phyloP scores from a whole-genome alignment of 306 rosid species.

The Castanea sativa region DNA sequence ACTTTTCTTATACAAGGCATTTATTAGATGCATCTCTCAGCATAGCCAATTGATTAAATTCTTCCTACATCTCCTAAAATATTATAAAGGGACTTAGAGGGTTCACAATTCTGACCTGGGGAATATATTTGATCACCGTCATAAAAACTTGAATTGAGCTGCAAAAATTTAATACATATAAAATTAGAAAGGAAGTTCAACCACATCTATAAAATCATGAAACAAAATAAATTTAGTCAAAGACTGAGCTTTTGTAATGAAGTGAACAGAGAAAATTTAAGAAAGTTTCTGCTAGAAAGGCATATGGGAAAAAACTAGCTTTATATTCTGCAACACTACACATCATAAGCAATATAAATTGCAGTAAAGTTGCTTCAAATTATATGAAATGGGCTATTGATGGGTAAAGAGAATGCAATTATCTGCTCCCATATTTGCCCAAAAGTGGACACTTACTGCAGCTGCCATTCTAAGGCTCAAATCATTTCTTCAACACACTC shows the following conservation, averaged over 20 bases:
- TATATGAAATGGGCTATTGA: not conserved
- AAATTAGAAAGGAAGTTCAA: constrained; percentile 25
- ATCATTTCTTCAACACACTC: not conserved
- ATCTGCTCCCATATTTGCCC: not conserved
- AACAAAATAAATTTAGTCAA: not conserved
- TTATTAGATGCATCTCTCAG: not conserved
- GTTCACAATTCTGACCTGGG: constrained; percentile 60
- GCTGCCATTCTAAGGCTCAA: too few species aligned
- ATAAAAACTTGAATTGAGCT: constrained; percentile 80
- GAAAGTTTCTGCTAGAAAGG: not conserved
- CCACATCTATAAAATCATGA: not conserved
- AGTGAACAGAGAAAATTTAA: not conserved
- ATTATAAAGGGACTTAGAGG: not conserved
- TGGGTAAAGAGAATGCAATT: not conserved
- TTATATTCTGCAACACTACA: not conserved
- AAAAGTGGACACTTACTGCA: not conserved
- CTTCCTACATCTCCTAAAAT: not conserved
- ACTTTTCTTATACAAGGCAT: not conserved
- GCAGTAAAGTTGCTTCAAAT: not conserved
- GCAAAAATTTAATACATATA: constrained; percentile 35
- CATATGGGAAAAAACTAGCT: not conserved
- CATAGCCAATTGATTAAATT: not conserved
- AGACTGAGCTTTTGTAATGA: not conserved
- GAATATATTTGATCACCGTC: constrained; percentile 83
- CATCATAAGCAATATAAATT: not conserved